Base-by-base conservation (phyloP, 2,329 filamentous ascomycete genomes). In the Calonectria pseudoreteaudii region DNA sequence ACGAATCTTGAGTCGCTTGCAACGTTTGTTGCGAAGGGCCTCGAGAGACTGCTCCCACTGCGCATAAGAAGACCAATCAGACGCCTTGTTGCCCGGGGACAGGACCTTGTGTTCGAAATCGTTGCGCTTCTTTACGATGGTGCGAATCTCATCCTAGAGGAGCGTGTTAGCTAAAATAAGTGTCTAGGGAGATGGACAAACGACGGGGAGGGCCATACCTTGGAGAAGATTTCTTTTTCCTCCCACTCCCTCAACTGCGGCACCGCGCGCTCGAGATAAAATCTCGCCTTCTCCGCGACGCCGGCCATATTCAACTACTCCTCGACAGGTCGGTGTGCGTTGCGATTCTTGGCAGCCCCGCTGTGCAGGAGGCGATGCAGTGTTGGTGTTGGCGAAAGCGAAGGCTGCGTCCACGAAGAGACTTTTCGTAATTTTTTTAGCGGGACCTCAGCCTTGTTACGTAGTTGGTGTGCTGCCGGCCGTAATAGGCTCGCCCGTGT, bases 81-180 rank as follows among this genome's bases (percentile, higher is more conserved):
- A 86, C 0, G 96, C 91, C 52, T 91, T 91, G 74, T 93, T 93
- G 64, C 95, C 95, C 30, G 95, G 93, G 4, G 95, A 93, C 75
- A 98, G 94, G 78, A 98, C 91, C 72, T 93, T 94, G 86, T 98
- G 96, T 84, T 99, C 97, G 83, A 96, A 97, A 80, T 97, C 94
- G 81, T 95, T 98, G 79, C 97, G 93, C 84, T 97, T 98, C 82
- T 93, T 93, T 67, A 97, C 93, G 77, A 99, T 95, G 58, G 93
- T 93, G 75, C 92, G 91, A 83, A 99, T 98, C 84, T 99, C 96
- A 78, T 97, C 94, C 92, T 97, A 80, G 9, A 66, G 50, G 20
- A 50, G n/a, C 38, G 60, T 41, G 41, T 80, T 65, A 78, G 74
- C 71, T 50, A 53, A 18, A 13, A 38, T 62, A 31, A 16, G 7